phyloP scores from a whole-genome alignment of 495 filamentous ascomycete genomes.

The Bacidia rubella region DNA sequence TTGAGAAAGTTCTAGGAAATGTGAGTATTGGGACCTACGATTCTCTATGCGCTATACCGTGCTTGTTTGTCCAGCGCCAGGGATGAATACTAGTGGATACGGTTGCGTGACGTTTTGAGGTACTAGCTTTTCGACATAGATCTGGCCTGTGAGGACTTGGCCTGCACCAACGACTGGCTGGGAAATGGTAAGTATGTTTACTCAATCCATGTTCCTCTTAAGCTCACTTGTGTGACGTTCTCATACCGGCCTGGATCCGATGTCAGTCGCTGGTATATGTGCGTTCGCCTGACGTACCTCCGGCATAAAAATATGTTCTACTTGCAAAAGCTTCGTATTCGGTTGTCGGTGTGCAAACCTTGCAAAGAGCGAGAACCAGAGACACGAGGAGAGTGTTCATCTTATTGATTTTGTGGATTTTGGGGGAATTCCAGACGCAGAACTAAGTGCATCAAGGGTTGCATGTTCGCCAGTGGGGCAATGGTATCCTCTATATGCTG shows the following conservation, averaged over 20 bases:
- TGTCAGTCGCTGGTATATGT: background rate
- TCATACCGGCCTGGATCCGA: background rate
- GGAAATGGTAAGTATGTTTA: background rate
- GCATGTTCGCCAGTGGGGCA: no score
- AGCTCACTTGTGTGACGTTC: background rate
- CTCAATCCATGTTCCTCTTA: no score
- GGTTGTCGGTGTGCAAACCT: no score
- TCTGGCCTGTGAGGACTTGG: background rate
- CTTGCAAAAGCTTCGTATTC: background rate
- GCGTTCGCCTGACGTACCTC: background rate
- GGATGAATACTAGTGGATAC: slow-evolving; percentile 4
- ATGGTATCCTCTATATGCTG: no score
- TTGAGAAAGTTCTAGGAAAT: slow-evolving; percentile 37
- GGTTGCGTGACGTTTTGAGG: background rate
- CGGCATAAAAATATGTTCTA: background rate
- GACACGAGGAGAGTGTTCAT: no score
- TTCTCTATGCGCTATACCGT: no score
- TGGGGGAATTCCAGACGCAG: no score
- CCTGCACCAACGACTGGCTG: background rate
- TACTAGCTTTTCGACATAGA: background rate
- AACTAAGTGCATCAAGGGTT: no score
- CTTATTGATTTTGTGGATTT: no score
- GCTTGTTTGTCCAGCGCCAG: slow-evolving; percentile 4
- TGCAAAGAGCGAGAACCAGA: no score
- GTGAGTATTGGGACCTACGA: no score